These are phyloP conservation scores for Ampelocalamus luodianensis DNA, from an alignment of 176 grass and related monocot genomes.

Conservation along the genomic window DNA sequence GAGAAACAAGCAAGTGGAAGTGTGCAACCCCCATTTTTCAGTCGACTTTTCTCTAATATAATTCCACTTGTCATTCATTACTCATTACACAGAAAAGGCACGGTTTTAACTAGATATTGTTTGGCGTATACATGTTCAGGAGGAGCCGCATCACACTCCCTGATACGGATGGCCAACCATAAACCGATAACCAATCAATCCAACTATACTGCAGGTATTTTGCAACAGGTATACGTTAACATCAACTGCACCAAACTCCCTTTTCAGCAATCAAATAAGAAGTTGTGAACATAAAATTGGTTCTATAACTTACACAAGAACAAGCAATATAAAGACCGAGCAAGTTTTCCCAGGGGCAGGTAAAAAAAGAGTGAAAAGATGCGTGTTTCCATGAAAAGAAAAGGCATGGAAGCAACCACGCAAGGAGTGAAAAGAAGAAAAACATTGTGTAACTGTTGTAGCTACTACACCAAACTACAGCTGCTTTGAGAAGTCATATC, in stretches of 20 bases:
- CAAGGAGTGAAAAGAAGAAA: not conserved
- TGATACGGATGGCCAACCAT: conserved; percentile 50
- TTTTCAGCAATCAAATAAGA: not conserved
- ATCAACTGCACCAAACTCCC: not conserved
- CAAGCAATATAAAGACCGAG: conserved; percentile 5
- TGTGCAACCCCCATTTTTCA: not conserved
- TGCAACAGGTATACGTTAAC: not conserved
- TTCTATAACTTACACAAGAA: not conserved
- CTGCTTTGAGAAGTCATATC: conserved; percentile 41
- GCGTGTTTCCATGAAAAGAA: not conserved
- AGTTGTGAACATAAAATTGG: not conserved
- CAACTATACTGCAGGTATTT: not conserved
- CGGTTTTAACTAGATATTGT: conserved; percentile 22
- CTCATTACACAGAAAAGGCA: not conserved
- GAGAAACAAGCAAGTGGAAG: not conserved
- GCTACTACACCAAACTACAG: conserved; percentile 50
- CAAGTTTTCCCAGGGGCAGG: not conserved
- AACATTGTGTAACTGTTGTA: conserved; percentile 22
- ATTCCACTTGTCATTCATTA: not conserved
- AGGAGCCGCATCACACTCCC: not conserved
- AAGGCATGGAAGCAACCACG: not conserved
- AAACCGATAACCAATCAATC: conserved; percentile 45
- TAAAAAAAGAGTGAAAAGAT: not conserved
- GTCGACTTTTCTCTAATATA: not conserved
- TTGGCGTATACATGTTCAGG: conserved; percentile 14